Base-by-base conservation (phyloP, 1,284 basidiomycete species). In the Tilletia caries region DNA sequence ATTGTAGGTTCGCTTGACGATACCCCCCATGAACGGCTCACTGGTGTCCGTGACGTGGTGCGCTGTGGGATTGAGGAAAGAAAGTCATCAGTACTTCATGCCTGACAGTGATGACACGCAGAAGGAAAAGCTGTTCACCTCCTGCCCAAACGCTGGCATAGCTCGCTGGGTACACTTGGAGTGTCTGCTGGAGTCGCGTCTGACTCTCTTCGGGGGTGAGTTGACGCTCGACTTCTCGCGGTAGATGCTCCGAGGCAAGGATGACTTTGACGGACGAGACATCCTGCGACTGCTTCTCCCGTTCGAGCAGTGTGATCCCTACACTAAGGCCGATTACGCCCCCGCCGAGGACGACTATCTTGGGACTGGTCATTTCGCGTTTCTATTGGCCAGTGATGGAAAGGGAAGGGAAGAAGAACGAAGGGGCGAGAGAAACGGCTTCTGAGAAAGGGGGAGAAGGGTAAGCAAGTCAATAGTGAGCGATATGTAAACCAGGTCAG, bases 11-110 rank as follows among this genome's bases (percentile, higher is more conserved):
- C 68, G 48, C 65, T 74, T 71, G 65, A 73, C 76, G 41, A 72
- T 69, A 18, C 65, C 68, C 65, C 66, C 48, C 3, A 29, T 46
- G 52, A 54, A 23, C 25, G 33, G 33, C 37, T 54, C 64, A 18
- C 72, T 75, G 1, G 75, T 74, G 48, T 77, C 74, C 58, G 72
- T 75, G 18, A 77, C 75, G 58, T 77, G 75, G 37, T 77, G 75
- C 71, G 71, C 68, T 71, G 41, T 54, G 65, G 12, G 46, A 65
- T 20, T 6, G 32, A 62, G 58, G 33, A 13, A 6, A 29, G 20
- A 20, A 34, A n/a, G 58, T 62, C 33, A 34, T 27, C 67, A 41
- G 15, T 50, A 23, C 64, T 29, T 10, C 18, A 4, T 20, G 29
- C 54, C 10, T 8, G 20, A 27, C 20, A 58, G 54, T 3, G 20